phyloP scores from a whole-genome alignment of 257 asterid genomes.

The Nicotiana paniculata region DNA sequence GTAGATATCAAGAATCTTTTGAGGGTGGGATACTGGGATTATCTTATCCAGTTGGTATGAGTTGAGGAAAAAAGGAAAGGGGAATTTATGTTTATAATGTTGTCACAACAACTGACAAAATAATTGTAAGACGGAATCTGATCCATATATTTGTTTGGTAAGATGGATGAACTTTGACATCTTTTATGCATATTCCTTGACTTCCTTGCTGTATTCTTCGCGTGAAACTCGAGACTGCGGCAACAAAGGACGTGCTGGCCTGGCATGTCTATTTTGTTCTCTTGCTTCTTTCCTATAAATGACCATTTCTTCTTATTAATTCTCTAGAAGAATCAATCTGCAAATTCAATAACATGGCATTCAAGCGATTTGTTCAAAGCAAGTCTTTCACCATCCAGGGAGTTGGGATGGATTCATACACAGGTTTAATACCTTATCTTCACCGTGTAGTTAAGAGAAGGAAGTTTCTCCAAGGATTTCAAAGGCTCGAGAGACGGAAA shows the following conservation, averaged over 20 bases:
- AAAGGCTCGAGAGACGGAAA: conserved; percentile 4
- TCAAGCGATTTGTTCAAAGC: not conserved
- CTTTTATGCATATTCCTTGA: not conserved
- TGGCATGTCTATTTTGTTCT: not conserved
- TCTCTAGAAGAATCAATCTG: not conserved
- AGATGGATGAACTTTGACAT: conserved; percentile 1
- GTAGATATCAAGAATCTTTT: not conserved
- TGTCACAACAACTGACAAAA: not conserved
- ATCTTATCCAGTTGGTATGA: not conserved
- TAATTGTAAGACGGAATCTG: conserved; percentile 4
- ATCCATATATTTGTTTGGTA: not conserved
- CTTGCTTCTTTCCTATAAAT: not conserved
- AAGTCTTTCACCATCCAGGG: not conserved
- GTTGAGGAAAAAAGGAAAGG: not conserved
- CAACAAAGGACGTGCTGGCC: not conserved
- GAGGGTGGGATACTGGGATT: not conserved
- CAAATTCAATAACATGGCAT: conserved; percentile 1
- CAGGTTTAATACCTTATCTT: conserved; percentile 19
- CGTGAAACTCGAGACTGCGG: not conserved
- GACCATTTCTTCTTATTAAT: not conserved
- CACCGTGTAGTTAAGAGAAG: not conserved
- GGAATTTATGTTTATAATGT: not conserved
- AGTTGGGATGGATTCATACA: conserved; percentile 13
- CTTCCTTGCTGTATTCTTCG: not conserved
- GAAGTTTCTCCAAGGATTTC: conserved; percentile 8